Conservation (phyloP, 2,329 filamentous ascomycete species). For the Colletotrichum sansevieriae region DNA sequence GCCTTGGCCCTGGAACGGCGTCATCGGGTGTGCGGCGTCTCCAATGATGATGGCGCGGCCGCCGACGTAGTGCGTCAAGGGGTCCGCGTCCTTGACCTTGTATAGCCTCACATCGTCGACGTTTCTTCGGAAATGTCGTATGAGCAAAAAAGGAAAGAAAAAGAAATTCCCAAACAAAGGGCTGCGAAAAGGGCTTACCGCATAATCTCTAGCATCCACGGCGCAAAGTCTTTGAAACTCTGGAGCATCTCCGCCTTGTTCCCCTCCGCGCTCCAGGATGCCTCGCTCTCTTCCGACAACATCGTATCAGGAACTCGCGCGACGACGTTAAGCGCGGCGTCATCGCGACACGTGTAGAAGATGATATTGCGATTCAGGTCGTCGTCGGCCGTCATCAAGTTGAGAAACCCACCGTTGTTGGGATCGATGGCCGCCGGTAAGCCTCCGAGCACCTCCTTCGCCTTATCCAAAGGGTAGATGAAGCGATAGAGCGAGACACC, state of each 20-base stretch:
- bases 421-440: conserved; percentile 29
- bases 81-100: conserved; percentile 52
- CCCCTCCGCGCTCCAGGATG: conserved; percentile 31
- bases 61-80: conserved; percentile 52
- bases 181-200: conserved; percentile 3
- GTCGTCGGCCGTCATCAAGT: conserved; percentile 31
- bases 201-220: conserved; percentile 34
- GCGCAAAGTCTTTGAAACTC: conserved; percentile 31
- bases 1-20: conserved; percentile 37
- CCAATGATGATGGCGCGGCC: conserved; percentile 35
- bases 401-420: conserved; percentile 7
- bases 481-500: conserved; percentile 36
- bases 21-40: conserved; percentile 40
- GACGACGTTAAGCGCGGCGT: conserved; percentile 25
- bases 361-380: conserved; percentile 29
- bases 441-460: conserved; percentile 14
- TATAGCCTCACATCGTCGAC: conserved; percentile 25
- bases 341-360: conserved; percentile 34
- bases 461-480: conserved; percentile 19
- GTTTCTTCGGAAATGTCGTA: not conserved
- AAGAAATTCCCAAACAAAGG: too few species aligned
- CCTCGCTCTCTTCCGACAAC: conserved; percentile 13
- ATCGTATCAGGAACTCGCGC: conserved; percentile 26
- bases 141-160: not conserved
- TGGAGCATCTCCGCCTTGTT: conserved; percentile 14